These are phyloP conservation scores for Coemansia sp. DNA, from an alignment of 192 early-diverging fungal genomes.

Conservation along the genomic window DNA sequence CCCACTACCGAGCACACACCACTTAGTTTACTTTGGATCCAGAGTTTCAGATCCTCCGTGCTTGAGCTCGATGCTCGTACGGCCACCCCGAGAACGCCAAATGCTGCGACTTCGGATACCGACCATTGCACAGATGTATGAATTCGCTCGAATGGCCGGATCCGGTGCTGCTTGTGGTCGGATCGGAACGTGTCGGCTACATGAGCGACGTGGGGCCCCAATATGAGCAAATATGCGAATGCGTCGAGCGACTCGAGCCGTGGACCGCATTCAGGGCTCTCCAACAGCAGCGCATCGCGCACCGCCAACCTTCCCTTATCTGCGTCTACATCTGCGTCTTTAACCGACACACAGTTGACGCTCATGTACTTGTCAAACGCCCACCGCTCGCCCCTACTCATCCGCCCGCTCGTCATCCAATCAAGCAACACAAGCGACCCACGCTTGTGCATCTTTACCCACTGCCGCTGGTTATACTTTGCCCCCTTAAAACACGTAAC, in stretches of 20 bases:
- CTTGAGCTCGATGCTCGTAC: constrained; percentile 32
- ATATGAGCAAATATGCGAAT: constrained; percentile 37
- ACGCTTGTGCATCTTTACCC: constrained; percentile 23
- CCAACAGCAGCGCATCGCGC: constrained; percentile 41
- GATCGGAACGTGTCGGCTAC: constrained; percentile 20
- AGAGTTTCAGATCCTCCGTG: constrained; percentile 31
- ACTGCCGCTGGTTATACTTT: constrained; percentile 65
- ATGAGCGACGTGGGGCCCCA: constrained; percentile 21
- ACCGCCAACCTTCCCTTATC: constrained; percentile 11
- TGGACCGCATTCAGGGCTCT: background rate
- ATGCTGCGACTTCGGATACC: constrained; percentile 35
- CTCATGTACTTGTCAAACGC: constrained; percentile 62
- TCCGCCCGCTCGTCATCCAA: constrained; percentile 81
- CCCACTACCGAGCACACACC: constrained; percentile 22
- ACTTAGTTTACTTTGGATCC: constrained; percentile 29
- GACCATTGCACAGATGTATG: constrained; percentile 30
- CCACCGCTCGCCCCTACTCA: constrained; percentile 75
- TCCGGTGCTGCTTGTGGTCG: constrained; percentile 27
- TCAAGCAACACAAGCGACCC: constrained; percentile 73
- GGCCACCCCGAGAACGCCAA: constrained; percentile 29
- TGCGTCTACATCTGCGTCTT: background rate
- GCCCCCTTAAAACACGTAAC: constrained; percentile 72
- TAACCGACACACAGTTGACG: constrained; percentile 25
- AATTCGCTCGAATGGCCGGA: constrained; percentile 20
- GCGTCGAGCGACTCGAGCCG: constrained; percentile 17